Base-by-base conservation (phyloP, 345 rosid species). In the Trapa bicornis region DNA sequence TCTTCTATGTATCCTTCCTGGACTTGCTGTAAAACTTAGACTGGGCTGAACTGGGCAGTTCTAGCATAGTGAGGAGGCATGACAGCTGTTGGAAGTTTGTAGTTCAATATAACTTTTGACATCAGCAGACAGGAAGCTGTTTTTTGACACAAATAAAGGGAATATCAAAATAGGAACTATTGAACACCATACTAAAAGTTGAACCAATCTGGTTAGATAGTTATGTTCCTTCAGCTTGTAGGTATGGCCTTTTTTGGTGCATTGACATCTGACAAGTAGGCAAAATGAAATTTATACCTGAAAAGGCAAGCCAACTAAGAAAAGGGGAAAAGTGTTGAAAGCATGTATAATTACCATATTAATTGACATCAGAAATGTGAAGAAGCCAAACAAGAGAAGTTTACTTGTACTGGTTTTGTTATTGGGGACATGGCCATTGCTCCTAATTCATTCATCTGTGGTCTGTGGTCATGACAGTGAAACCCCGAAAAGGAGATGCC, bases 401-500 rank as follows among this genome's bases (percentile, higher is more conserved):
- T 12, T 32, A 1, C 14, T 32, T 13, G 13, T n/a, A 8, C 60
- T 7, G 8, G 33, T 6, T 22, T 22, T 1, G 22, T 17, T 33
- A 54, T 5, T 2, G 57, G 63, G 37, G 63, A 35, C 63, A 58
- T 10, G 32, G 10, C 4, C 15, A 58, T 8, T 12, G 38, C 37
- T 58, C 37, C 33, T 61, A 33, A 36, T 15, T 45, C 36, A 9
- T 74, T 54, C 70, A 71, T 48, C 61, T 36, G 70, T 47, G 64
- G 14, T 17, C 43, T 48, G 61, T 64, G 50, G 64, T 56, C 54
- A 69, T 71, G 47, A 32, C 65, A 93, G 97, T 93, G 78, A 93
- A 90, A 83, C 97, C 97, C 0, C 80, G 69, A 65, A 85, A 80
- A 83, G 97, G 98, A 1, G 84, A 93, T 75, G 98, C 98, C 4